phyloP scores from a whole-genome alignment of 73 alveolate genomes.

The Stentor roeselii region DNA sequence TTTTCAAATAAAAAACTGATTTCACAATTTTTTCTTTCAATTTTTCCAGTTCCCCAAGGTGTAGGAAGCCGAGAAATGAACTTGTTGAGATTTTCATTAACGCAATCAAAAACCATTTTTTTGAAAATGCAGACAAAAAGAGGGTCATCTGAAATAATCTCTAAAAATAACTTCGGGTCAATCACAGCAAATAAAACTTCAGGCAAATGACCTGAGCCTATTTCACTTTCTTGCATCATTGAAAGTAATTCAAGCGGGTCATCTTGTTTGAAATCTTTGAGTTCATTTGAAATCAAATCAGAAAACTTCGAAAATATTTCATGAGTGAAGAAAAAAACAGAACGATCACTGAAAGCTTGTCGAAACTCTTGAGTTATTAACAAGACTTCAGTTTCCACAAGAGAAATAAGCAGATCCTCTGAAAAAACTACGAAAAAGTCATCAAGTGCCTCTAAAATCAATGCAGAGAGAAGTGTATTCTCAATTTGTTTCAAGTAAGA shows the following conservation, averaged over 20 bases:
- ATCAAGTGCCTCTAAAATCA: too few relatives aligned
- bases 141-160: background rate
- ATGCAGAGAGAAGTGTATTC: too few relatives aligned
- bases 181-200: background rate
- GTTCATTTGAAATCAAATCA: background rate
- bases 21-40: too few relatives aligned
- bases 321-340: too few relatives aligned
- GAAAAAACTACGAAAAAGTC: background rate
- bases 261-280: background rate
- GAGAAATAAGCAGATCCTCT: background rate
- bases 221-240: conserved; percentile 1
- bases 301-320: background rate
- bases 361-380: background rate
- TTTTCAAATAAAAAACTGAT: too few relatives aligned
- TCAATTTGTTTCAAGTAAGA: too few relatives aligned
- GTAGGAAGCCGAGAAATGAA: background rate
- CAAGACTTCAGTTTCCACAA: background rate
- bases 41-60: background rate
- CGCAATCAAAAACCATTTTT: background rate
- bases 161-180: background rate
- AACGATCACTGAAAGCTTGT: background rate
- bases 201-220: background rate
- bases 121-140: background rate
- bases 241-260: background rate
- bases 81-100: too few relatives aligned